Base-by-base conservation (phyloP, 1,139 yeast species). In the Pichia sp. region DNA sequence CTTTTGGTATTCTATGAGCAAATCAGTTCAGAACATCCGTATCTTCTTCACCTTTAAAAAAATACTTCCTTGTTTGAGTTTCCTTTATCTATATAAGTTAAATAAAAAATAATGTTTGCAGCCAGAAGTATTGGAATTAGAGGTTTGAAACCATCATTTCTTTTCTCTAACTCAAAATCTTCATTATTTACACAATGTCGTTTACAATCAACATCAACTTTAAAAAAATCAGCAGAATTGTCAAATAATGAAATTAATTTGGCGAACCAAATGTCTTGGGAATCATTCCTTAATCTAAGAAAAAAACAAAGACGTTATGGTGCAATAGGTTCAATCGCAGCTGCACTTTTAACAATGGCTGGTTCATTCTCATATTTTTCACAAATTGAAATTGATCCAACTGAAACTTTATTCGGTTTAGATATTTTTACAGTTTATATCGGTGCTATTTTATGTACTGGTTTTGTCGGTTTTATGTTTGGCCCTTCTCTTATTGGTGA, bases 401-500 rank as follows among this genome's bases (percentile, higher is more conserved):
- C 95, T 43, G 83, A 85, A 60, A 59, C 60, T 8, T 74, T 89
- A 37, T 76, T 85, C 63, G 97, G 98, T 7, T 72, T 90, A 54
- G 98, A 92, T 61, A 90, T 96, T 12, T 70, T 87, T 54, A 77
- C 86, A 64, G 86, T 87, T 32, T 74, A 82, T 67, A 77, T 80
- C 51, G 82, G 82, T 50, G 78, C 79, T 1, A 76, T 85, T 37
- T 60, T 79, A 48, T 70, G 79, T 23, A 82, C 87, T 25, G 95
- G 94, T 25, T 81, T 80, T 40, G 64, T 82, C 41, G 97, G 97
- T 1, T 87, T 80, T 59, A 67, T 89, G 54, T 68, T 80, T 41
- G 98, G 98, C 1, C 97, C 97, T 38, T 51, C 59, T 2, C 61
- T 82, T 26, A 57, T 92, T 40, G 97, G 97, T 10, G 77, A 80